Conservation (phyloP, 805 yeast species). For the Candida odintsovae region DNA sequence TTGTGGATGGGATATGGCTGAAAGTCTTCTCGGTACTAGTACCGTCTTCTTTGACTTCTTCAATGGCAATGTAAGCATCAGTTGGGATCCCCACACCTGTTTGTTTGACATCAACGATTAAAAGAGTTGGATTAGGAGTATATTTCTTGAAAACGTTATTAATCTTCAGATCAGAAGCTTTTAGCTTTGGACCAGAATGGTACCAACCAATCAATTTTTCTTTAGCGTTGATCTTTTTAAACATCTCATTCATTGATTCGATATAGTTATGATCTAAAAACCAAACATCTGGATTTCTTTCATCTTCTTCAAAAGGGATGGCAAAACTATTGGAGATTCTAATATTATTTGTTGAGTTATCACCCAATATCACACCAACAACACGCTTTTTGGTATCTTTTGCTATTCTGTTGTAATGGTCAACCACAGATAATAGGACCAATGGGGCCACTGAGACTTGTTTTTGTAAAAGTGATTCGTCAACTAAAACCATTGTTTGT, state of each 20-base stretch:
- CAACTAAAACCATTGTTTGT: constrained; percentile 6
- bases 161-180: constrained; percentile 82
- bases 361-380: constrained; percentile 92
- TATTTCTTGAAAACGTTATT: constrained; percentile 86
- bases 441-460: constrained; percentile 92
- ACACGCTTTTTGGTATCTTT: constrained; percentile 74
- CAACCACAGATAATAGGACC: constrained; percentile 89
- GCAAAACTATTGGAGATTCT: constrained; percentile 92
- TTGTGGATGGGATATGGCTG: constrained; percentile 84
- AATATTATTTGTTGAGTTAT: constrained; percentile 44
- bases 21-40: constrained; percentile 89
- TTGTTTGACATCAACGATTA: constrained; percentile 90
- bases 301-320: constrained; percentile 97
- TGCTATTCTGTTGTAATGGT: constrained; percentile 87
- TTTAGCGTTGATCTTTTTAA: constrained; percentile 94
- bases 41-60: constrained; percentile 95
- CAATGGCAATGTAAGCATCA: constrained; percentile 89
- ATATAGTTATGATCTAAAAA: constrained; percentile 94
- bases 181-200: constrained; percentile 93
- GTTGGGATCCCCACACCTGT: constrained; percentile 80
- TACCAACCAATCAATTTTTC: constrained; percentile 99
- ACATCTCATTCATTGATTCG: constrained; percentile 96
- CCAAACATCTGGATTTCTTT: constrained; percentile 88
- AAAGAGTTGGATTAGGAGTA: constrained; percentile 71
- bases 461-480: constrained; percentile 28